Base-by-base conservation (phyloP, 352 stramenopile genomes). In the Globisporangium yorkense region DNA sequence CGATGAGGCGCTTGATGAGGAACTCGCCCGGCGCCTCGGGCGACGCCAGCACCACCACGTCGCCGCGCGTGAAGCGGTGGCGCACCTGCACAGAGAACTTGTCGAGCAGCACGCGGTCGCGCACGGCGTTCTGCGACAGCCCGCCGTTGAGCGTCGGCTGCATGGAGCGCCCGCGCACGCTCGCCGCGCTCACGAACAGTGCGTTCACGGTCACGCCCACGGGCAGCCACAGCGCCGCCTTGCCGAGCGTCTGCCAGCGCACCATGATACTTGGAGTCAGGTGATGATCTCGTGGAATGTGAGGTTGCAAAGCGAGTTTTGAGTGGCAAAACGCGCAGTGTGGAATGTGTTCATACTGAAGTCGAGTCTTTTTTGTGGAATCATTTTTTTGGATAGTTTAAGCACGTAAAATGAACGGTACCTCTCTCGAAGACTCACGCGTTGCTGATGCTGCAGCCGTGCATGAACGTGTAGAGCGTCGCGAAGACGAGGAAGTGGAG, bases 381-480 rank as follows among this genome's bases (percentile, higher is more conserved):
- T 49, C 5, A 18, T 12, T 49, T 49, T 47, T 47, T 15, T 10
- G 10, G 21, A 49, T 18, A 27, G 44, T 49, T 21, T 31, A 49
- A 7, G 15, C 6, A 53, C 7, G 24, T 3, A 41, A 1, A 18
- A 21, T 20, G 12, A 13, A 7, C 3, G 3, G 21, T 16, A 35
- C 10, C 40, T 45, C 40, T 45, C 3, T 31, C n/a, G 20, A 37
- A 10, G 44, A 15, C 12, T 59, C 57, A 88, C 44, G 80, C 72
- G 56, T 94, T 94, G 60, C 68, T 88, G 53, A 94, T 71, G 12
- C 77, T 78, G 66, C 84, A 94, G 47, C 83, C 71, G 57, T 94
- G 84, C 79, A 92, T 91, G 66, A 90, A 92, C 46, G 80, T 87
- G 70, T 94, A 95, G 45, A 94, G 75, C 54, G 84, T 94, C 24